These are phyloP conservation scores for Mycena floridula DNA, from an alignment of 768 basidiomycete species.

Conservation along the genomic window DNA sequence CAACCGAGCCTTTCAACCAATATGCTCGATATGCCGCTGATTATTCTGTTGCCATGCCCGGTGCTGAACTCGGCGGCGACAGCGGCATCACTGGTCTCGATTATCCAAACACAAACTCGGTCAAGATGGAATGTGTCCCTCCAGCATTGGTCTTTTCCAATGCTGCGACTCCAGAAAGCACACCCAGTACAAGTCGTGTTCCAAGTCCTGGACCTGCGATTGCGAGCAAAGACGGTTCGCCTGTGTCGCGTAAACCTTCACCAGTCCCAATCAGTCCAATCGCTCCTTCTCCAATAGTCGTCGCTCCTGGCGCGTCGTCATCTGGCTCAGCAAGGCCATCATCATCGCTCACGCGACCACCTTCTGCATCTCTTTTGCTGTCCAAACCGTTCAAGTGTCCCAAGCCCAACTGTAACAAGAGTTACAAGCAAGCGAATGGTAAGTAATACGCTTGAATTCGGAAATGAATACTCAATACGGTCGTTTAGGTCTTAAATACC, in stretches of 20 bases:
- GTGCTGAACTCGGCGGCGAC: constrained; percentile 38
- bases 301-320: constrained; percentile 7
- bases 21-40: constrained; percentile 62
- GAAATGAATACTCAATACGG: not conserved
- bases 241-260: not conserved
- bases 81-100: constrained; percentile 10
- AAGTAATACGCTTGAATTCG: not conserved
- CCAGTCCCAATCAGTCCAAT: not conserved
- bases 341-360: constrained; percentile 12
- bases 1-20: constrained; percentile 57
- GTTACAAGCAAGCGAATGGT: constrained; percentile 90
- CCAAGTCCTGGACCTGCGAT: no score
- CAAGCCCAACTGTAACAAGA: constrained; percentile 92
- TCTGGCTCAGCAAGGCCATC: constrained; percentile 16
- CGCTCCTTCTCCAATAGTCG: not conserved
- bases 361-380: constrained; percentile 11
- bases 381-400: constrained; percentile 87
- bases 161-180: constrained; percentile 35
- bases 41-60: constrained; percentile 59
- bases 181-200: no score
- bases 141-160: constrained; percentile 58
- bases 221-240: constrained; percentile 1
- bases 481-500: constrained; percentile 74
- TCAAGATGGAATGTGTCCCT: constrained; percentile 43
- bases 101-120: constrained; percentile 21